Conservation (phyloP, 139 green algal species). For the Chloropicon primus region DNA sequence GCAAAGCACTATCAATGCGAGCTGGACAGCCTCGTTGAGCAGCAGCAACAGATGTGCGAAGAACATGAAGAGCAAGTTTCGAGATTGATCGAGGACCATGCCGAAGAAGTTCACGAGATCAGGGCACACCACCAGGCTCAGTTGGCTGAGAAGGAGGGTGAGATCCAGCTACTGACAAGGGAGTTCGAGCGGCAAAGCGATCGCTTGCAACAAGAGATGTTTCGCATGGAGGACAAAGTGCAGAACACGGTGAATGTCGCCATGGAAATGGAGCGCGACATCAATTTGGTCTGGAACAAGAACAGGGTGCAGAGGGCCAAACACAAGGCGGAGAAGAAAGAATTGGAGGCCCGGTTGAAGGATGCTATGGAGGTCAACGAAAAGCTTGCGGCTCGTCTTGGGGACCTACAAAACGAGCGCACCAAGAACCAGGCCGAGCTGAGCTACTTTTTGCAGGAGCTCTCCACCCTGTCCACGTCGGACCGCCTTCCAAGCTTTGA, state of each 20-base stretch:
- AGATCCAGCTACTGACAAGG: background rate
- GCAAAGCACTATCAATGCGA: background rate
- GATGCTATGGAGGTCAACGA: background rate
- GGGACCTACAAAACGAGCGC: background rate
- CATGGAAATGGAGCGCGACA: background rate
- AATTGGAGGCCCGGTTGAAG: background rate
- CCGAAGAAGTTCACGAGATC: background rate
- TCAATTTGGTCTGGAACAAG: background rate
- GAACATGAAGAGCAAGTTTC: background rate
- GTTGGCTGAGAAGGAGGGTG: background rate
- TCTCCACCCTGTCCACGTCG: background rate
- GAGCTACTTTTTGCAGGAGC: background rate
- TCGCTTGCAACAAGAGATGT: background rate
- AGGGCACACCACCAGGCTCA: background rate
- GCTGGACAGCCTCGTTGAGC: background rate
- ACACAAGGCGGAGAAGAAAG: background rate
- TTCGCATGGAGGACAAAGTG: background rate
- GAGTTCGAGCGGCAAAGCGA: background rate
- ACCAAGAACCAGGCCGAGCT: background rate
- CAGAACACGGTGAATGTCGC: background rate
- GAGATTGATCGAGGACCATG: background rate
- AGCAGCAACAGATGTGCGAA: background rate
- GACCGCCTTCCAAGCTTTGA: background rate
- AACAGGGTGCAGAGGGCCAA: background rate
- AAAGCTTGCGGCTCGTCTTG: background rate